Percentiles rank a stretch among this genome's conserved stretches.
phyloP scores from a whole-genome alignment of 163 green algal species.

The Scenedesmus sp. region DNA sequence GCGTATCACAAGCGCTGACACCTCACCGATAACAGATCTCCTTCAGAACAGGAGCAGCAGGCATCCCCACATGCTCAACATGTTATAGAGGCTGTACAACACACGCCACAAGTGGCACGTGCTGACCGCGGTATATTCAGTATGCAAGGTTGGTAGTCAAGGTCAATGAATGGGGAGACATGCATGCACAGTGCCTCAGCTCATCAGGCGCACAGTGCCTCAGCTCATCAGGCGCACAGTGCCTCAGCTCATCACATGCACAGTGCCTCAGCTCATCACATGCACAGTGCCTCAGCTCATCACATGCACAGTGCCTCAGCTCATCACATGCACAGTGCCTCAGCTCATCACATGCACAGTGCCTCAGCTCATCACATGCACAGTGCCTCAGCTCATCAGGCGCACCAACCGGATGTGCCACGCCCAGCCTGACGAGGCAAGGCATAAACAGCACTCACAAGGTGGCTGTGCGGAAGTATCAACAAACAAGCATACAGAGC shows the following conservation, averaged over 20 bases:
- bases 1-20: too few species aligned
- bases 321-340: not conserved
- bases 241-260: not conserved
- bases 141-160: not conserved
- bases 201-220: not conserved
- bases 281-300: not conserved
- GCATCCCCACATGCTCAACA: not conserved
- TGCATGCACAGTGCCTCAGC: not conserved
- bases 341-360: not conserved
- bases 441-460: not conserved
- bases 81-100: not conserved
- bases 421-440: not conserved
- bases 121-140: not conserved
- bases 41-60: too few species aligned
- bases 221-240: not conserved
- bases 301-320: not conserved
- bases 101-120: not conserved
- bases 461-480: not conserved
- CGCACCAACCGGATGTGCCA: not conserved
- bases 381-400: not conserved
- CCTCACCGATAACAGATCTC: too few species aligned
- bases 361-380: not conserved
- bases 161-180: not conserved
- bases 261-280: not conserved
- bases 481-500: not conserved